Base-by-base conservation (phyloP, 1,284 basidiomycete species). In the Volvariella surrecta region DNA sequence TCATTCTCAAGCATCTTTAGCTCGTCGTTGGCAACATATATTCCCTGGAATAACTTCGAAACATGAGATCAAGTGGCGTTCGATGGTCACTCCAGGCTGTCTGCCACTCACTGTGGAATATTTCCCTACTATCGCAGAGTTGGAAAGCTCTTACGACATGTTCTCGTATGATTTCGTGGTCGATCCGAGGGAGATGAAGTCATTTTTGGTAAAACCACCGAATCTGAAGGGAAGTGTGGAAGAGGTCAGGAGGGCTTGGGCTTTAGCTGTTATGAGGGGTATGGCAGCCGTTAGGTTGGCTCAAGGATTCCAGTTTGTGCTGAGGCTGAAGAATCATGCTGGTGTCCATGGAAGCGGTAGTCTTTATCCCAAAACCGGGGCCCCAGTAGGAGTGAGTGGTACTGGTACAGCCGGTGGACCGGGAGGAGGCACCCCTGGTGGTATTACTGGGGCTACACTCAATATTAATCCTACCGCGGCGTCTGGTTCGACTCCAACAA, bases 231-330 rank as follows among this genome's bases (percentile, higher is more conserved):
- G 74, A 1, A 68, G 60, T 16, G 50, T 69, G 8, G 80, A 82
- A 45, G 70, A 82, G n/a, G 57, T 73, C 31, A 73, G 82, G 10
- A 69, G 74, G 48, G 68, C 81, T 47, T 84, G 80, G 74, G 89
- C 91, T 0, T 66, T 93, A 34, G 82, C 81, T 0, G 87, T 96
- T 19, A 89, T 98, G 83, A 76, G 86, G 22, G 92, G 91, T 41
- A 95, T 98, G 89, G 87, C 89, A 1, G 91, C 89, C 3, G 84
- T 97, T 44, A 74, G 95, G 11, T 73, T 99, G 6, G 80, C 86
- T 4, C 93, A 98, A 60, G 94, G 95, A n/a, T 99, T 97, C 62
- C 95, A 99, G 59, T 91, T 98, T 56, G 83, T 97, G 35, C 68
- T 85, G 21, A 65, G 68, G 49, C 62, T 76, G 18, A 28, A 28